Conservation (phyloP, 2,329 filamentous ascomycete species). For the Colletotrichum navitas region DNA sequence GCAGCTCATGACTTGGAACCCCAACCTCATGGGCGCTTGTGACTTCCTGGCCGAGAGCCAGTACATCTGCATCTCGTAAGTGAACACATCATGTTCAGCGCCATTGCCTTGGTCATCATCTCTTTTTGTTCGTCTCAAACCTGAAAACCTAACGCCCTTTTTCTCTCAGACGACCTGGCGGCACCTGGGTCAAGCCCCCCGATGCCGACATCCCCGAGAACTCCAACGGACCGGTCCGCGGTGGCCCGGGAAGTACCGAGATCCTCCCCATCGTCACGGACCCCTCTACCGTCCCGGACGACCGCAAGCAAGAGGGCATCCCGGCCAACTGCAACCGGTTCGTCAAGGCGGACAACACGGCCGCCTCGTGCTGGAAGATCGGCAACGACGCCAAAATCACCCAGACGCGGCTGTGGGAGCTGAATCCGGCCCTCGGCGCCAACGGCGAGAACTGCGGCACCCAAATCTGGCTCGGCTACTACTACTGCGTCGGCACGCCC, state of each 20-base stretch:
- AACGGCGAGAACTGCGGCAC: conserved; percentile 46
- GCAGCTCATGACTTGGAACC: conserved; percentile 31
- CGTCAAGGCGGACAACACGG: conserved; percentile 11
- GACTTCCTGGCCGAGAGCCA: conserved; percentile 24
- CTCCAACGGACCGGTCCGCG: conserved; percentile 31
- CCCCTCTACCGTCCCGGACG: conserved; percentile 10
- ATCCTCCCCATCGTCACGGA: conserved; percentile 25
- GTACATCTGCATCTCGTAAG: conserved; percentile 29
- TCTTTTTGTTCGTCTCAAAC: too few species aligned
- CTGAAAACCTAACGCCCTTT: neutral
- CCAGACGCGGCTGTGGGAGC: conserved; percentile 7
- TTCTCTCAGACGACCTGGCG: conserved; percentile 16
- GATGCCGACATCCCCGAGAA: conserved; percentile 28
- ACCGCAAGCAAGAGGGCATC: conserved; percentile 29
- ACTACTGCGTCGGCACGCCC: conserved; percentile 45
- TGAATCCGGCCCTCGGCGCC: conserved; percentile 33
- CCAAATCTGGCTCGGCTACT: conserved; percentile 44
- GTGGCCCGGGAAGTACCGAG: conserved; percentile 34
- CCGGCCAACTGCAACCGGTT: conserved; percentile 22
- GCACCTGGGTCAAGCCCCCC: conserved; percentile 23
- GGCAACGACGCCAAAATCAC: conserved; percentile 23
- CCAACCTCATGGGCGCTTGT: conserved; percentile 33
- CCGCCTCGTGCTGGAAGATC: conserved; percentile 26
- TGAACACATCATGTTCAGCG: neutral
- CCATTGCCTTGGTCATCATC: too few species aligned